A percentile compares a stretch with the other conserved stretches of the same genome.
Evolutionary conservation across 2,329 filamentous ascomycete species (phyloP).

Genomic region (Aspergillus latus): DNA sequence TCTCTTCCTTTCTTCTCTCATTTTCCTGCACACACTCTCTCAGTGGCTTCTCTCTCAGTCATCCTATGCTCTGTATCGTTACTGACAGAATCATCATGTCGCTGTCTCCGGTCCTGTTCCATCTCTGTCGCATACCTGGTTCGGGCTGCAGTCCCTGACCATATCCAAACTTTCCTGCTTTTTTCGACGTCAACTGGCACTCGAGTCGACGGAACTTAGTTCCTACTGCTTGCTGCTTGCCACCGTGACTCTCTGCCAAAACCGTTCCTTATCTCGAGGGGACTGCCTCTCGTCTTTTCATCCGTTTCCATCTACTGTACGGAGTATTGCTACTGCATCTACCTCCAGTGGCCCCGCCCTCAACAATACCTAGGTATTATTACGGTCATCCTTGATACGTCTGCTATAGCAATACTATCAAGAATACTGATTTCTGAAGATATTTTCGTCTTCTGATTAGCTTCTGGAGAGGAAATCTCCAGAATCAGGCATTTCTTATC

Average conservation of each 20-base stretch:
- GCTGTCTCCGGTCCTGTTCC: background rate
- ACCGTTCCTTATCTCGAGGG: too few relatives aligned
- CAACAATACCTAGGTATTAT: background rate
- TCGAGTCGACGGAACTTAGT: background rate
- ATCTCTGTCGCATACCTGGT: slow-evolving; percentile 4
- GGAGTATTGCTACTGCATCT: background rate
- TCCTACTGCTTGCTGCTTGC: slow-evolving; percentile 12
- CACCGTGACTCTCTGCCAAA: slow-evolving; percentile 9
- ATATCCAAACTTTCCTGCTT: background rate
- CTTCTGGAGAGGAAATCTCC: background rate
- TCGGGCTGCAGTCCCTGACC: slow-evolving; percentile 7
- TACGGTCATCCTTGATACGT: background rate
- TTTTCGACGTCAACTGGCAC: background rate
- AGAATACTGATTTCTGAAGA: background rate
- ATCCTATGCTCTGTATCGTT: background rate
- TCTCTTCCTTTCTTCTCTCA: slow-evolving; percentile 2
- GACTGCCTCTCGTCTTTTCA: background rate
- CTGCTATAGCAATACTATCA: slow-evolving; percentile 1
- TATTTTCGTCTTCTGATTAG: background rate
- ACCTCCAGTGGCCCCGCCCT: background rate
- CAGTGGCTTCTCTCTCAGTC: background rate
- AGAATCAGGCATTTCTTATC: background rate
- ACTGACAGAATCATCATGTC: slow-evolving; percentile 3
- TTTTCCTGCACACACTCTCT: background rate
- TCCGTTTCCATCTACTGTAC: background rate